Evolutionary conservation across 805 yeast genomes (phyloP).

Genomic region (Brettanomyces nanus): DNA sequence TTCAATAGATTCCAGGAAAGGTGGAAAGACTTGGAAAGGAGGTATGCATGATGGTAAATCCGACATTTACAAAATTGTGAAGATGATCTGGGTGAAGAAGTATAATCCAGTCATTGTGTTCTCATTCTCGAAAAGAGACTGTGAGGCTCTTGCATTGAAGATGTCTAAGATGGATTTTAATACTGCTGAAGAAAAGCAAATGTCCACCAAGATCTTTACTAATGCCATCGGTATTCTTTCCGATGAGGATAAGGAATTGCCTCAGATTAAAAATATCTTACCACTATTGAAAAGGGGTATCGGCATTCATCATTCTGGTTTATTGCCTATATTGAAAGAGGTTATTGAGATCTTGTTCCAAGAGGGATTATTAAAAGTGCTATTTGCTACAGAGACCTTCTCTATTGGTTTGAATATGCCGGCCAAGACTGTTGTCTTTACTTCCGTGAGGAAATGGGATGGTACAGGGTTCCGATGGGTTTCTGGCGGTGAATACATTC

Average conservation of each 20-base stretch:
- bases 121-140: conserved; percentile 95
- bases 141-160: conserved; percentile 88
- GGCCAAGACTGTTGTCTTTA: conserved; percentile 96
- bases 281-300: conserved; percentile 91
- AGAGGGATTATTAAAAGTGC: conserved; percentile 88
- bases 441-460: conserved; percentile 97
- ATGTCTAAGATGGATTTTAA: conserved; percentile 96
- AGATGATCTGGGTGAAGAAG: conserved; percentile 95
- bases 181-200: conserved; percentile 87
- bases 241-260: conserved; percentile 84
- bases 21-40: conserved; percentile 76
- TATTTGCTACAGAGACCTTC: conserved; percentile 97
- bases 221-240: conserved; percentile 87
- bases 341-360: conserved; percentile 94
- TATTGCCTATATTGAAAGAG: conserved; percentile 86
- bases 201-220: conserved; percentile 79
- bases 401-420: conserved; percentile 99
- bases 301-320: conserved; percentile 94
- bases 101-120: conserved; percentile 98
- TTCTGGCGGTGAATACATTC: conserved; percentile 98
- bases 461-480: conserved; percentile 98
- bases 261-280: conserved; percentile 86
- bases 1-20: conserved; percentile 43
- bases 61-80: conserved; percentile 92
- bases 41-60: conserved; percentile 59